Conservation (phyloP, 768 basidiomycete genomes). For the Kwoniella botswanensis region DNA sequence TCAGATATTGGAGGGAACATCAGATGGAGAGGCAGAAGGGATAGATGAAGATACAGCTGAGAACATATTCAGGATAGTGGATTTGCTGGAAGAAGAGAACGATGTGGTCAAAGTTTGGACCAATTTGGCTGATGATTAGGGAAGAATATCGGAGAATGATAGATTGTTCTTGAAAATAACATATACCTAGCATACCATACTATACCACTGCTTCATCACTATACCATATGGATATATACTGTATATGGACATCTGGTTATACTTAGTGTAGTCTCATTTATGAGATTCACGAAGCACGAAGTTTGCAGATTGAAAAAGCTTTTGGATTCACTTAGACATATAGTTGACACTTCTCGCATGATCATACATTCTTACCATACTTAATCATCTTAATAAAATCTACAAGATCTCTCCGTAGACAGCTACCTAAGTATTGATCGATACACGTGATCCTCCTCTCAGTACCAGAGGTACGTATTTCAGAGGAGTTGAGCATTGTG, state of each 20-base stretch:
- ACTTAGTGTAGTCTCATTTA: no score
- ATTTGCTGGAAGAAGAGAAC: slow-evolving; percentile 47
- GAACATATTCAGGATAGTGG: slow-evolving; percentile 39
- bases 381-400: background rate
- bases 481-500: background rate
- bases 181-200: background rate
- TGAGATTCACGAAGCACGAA: no score
- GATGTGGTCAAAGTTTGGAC: slow-evolving; percentile 57
- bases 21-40: slow-evolving; percentile 37
- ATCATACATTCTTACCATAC: background rate
- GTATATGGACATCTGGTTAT: no score
- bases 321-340: no score
- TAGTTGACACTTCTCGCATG: background rate
- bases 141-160: background rate
- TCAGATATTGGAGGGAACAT: slow-evolving; percentile 20
- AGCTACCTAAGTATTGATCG: no score
- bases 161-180: no score
- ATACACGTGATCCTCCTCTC: background rate
- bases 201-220: background rate
- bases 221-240: no score
- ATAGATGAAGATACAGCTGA: slow-evolving; percentile 47
- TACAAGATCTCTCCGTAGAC: no score
- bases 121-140: slow-evolving; percentile 42
- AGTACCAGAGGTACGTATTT: no score
- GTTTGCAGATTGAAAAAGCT: no score